Evolutionary conservation across 441 rosid genomes (phyloP), one percentile per base, ranked within the genome.

Genomic region (Dalechampia spathulata): DNA sequence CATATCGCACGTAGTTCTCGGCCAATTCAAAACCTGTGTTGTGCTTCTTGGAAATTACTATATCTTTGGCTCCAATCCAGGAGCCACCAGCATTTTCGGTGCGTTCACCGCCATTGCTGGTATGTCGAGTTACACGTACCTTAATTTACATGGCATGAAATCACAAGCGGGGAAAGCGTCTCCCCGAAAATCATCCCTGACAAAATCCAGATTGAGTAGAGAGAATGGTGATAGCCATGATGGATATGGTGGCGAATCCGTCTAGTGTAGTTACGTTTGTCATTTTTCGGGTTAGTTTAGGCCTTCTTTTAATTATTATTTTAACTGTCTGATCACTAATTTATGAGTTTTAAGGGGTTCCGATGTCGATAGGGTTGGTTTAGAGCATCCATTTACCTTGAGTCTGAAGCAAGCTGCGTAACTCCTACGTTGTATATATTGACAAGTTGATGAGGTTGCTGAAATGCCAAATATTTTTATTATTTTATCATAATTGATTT

Each of bases 11-110:
- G 88, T 78, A 9, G 86, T 85, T 42, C 85, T 80, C 7, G 88
- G 92, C 58, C 86, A 85, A 57, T 85, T 85, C 76, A 85, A 85
- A 64, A 85, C 88, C 1, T 85, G 92, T 19, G 70, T 82, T 43
- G 62, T 85, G 53, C 84, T 82, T 59, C 78, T 85, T 1, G 86
- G 92, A 26, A 82, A 76, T 55, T 82, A 55, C 59, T 82, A 80
- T 59, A 46, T 85, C 10, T 82, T 85, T 26, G 62, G 73, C 20
- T 72, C 92, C 16, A 78, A 85, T 65, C 92, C 92, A 1, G 88
- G 84, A 28, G 45, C 46, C 17, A 78, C 77, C 50, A 85, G 88
- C 52, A 75, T 82, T 49, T 60, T 68, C 11, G 82, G 86, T 45
- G 88, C 85, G 6, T 69, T 78, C 52, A 74, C 72, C 44, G 92